Percentiles rank a stretch among this genome's conserved stretches.
phyloP scores from a whole-genome alignment of 2,329 filamentous ascomycete genomes.

The Hymenoscyphus linearis region DNA sequence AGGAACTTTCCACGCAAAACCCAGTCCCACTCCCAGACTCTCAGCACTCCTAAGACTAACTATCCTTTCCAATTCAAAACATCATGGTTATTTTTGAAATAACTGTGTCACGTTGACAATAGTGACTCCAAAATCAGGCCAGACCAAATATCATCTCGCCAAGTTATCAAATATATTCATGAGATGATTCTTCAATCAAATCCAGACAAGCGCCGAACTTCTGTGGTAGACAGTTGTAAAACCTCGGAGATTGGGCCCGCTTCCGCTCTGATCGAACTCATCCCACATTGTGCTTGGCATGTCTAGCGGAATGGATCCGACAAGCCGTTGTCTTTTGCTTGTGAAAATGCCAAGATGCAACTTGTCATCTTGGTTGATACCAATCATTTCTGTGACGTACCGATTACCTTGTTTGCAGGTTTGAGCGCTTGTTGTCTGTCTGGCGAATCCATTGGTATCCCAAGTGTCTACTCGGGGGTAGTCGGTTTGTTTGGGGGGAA shows the following conservation, averaged over 20 bases:
- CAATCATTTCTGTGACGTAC: neutral
- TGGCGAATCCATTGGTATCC: neutral
- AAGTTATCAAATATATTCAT: neutral
- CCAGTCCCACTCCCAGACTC: neutral
- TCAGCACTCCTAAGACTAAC: neutral
- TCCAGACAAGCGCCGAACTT: neutral
- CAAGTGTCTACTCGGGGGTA: neutral
- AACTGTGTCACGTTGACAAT: neutral
- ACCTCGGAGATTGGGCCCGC: neutral
- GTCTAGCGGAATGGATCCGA: neutral
- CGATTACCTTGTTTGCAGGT: neutral
- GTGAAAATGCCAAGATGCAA: neutral
- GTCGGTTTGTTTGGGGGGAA: neutral
- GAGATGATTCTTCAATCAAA: neutral
- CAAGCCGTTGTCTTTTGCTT: neutral
- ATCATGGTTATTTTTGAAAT: neutral
- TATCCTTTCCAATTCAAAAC: neutral
- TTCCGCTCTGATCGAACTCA: neutral
- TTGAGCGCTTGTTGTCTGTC: neutral
- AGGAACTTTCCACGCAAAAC: neutral
- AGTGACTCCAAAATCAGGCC: neutral
- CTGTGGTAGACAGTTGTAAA: neutral
- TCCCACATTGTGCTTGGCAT: neutral
- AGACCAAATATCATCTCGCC: neutral
- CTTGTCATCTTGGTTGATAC: neutral